Base-by-base conservation (phyloP, 306 rosid species). In the Luffa aegyptiaca region DNA sequence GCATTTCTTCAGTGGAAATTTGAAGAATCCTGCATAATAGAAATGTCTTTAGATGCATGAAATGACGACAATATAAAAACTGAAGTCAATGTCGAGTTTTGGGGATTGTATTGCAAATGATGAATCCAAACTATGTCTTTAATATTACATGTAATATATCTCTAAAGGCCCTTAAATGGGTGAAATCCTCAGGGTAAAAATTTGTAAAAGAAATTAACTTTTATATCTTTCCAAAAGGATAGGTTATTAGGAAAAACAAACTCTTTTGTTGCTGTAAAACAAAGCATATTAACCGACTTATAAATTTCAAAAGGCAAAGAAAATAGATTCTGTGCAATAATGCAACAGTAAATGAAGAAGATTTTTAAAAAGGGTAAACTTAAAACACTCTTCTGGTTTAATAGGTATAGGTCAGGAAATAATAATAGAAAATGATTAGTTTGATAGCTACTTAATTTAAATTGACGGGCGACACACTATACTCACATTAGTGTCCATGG, bases 1-100 rank as follows among this genome's bases (percentile, higher is more conserved):
- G 96, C 80, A 95, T 80, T 64, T 90, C 92, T 68, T 90, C 87
- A 1, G 88, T 78, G 16, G 97, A 81, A 49, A 85, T 78, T 63
- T 81, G 86, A 73, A 95, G 90, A 80, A 95, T 89, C 89, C 98
- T 94, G 82, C 81, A 71, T 80, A 21, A 81, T 57, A 16, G 12
- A 83, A 75, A 9, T 53, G 63, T 31, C 63, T 75, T 75, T 16
- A 73, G 20, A 52, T 75, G 78, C 45, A 52, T 52, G 48, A 51
- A 17, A 74, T 33, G 31, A 35, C 6, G 14, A 75, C 11, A 2
- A 31, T 18, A 75, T 13, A 75, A 52, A 73, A 48, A 11, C 10
- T 48, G 42, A 73, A 73, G 77, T 52, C 57, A 73, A 52, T 35
- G 20, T 52, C 33, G 18, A 33, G 63, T 75, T 35, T 13, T 35